phyloP scores from a whole-genome alignment of 2,329 filamentous ascomycete species.

The Cladophialophora immunda region DNA sequence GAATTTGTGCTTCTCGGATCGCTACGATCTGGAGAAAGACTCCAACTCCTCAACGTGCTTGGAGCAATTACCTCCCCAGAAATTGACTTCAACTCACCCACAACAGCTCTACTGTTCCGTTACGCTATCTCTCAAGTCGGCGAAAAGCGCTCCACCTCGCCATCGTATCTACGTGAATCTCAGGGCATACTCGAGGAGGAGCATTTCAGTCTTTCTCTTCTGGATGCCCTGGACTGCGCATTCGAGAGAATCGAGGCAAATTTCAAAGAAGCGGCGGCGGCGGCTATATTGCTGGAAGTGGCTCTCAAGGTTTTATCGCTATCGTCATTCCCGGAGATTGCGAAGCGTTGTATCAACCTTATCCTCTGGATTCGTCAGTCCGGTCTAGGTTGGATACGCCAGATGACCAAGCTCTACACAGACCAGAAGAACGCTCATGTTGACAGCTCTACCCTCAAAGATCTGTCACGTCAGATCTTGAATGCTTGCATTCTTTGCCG shows the following conservation, averaged over 20 bases:
- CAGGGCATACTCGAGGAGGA: constrained; percentile 42
- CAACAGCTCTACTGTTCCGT: constrained; percentile 58
- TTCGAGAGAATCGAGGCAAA: constrained; percentile 55
- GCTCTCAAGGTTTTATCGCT: constrained; percentile 56
- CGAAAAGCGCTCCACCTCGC: constrained; percentile 33
- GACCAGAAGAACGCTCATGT: constrained; percentile 41
- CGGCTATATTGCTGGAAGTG: constrained; percentile 53
- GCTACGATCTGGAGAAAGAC: constrained; percentile 56
- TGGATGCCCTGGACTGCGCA: constrained; percentile 46
- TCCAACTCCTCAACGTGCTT: constrained; percentile 67
- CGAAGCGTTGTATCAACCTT: constrained; percentile 48
- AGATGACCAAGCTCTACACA: constrained; percentile 23
- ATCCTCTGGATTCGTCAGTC: constrained; percentile 47
- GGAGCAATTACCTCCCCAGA: constrained; percentile 58
- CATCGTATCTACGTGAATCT: constrained; percentile 32
- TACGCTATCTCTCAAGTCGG: constrained; percentile 63
- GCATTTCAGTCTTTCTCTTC: constrained; percentile 43
- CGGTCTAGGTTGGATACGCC: constrained; percentile 36
- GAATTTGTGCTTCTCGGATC: constrained; percentile 65
- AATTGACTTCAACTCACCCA: constrained; percentile 61
- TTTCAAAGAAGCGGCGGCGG: constrained; percentile 58
- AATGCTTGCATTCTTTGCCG: constrained; percentile 51
- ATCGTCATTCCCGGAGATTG: neutral
- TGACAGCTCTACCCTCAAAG: constrained; percentile 42
- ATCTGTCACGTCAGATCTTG: constrained; percentile 49